Evolutionary conservation across 2,329 filamentous ascomycete species (phyloP).

Genomic region (Colletotrichum sansevieriae): DNA sequence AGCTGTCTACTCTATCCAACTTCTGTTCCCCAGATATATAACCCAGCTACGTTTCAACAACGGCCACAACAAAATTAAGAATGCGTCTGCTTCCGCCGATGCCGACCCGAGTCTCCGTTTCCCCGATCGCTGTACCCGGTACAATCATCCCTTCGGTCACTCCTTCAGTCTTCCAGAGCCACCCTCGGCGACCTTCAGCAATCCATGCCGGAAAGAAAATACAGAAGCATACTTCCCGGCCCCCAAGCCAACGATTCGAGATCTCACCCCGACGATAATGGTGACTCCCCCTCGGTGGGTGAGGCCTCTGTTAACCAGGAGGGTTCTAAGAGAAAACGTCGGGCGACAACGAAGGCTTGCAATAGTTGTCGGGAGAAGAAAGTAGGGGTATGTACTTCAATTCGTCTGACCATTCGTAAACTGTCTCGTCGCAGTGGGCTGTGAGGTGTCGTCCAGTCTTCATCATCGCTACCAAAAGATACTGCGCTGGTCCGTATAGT

Average conservation of each 20-base stretch:
- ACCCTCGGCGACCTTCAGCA: conserved; percentile 12
- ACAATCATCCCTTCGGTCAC: not conserved
- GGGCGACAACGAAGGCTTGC: conserved; percentile 20
- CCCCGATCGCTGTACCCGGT: conserved; percentile 17
- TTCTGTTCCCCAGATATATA: not conserved
- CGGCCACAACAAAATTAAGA: conserved; percentile 17
- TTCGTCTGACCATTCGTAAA: not conserved
- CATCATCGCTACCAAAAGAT: not conserved
- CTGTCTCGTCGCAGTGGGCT: not conserved
- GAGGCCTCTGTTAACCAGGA: conserved; percentile 6
- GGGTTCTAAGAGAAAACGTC: conserved; percentile 31
- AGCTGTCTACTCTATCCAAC: no score
- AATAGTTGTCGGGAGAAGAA: conserved; percentile 35
- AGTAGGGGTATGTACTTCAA: conserved; percentile 30
- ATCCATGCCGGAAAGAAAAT: conserved; percentile 37
- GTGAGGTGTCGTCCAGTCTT: not conserved
- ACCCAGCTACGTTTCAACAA: not conserved
- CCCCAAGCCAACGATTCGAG: not conserved
- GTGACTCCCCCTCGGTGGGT: not conserved
- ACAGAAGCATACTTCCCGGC: conserved; percentile 32
- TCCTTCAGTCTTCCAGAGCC: conserved; percentile 8
- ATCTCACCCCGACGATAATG: conserved; percentile 14
- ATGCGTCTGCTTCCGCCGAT: not conserved
- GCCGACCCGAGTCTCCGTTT: not conserved
- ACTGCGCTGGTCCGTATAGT: no score